Percentiles rank a stretch among this genome's conserved stretches.
Conservation (phyloP, 140 eudicot species). For the Oenanthe javanica region DNA sequence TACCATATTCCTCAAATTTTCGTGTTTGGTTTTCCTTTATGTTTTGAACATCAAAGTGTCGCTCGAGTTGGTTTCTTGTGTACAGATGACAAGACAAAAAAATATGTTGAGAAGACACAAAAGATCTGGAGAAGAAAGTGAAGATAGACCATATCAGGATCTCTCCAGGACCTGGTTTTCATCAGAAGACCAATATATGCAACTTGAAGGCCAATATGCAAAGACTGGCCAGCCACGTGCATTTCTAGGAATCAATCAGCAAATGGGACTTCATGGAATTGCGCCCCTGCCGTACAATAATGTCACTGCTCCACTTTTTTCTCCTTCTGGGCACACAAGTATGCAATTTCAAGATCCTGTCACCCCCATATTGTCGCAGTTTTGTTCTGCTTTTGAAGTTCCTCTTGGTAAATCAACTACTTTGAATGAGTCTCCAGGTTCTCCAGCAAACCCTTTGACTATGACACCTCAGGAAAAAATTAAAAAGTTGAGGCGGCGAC, state of each 20-base stretch:
- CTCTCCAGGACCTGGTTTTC: slow-evolving; percentile 23
- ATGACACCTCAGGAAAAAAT: slow-evolving; percentile 89
- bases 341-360: slow-evolving; percentile 23
- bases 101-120: slow-evolving; percentile 14
- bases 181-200: slow-evolving; percentile 18
- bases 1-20: neutral
- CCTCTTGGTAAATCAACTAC: slow-evolving; percentile 20
- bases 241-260: slow-evolving; percentile 23
- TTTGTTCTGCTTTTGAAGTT: slow-evolving; percentile 24
- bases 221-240: slow-evolving; percentile 17
- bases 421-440: slow-evolving; percentile 12
- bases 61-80: slow-evolving; percentile 23
- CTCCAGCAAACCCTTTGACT: slow-evolving; percentile 17
- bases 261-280: slow-evolving; percentile 23
- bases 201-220: slow-evolving; percentile 30
- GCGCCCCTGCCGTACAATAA: slow-evolving; percentile 27
- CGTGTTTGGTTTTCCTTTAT: neutral
- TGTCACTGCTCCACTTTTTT: slow-evolving; percentile 19
- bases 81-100: slow-evolving; percentile 28
- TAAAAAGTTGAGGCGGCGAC: slow-evolving; percentile 68
- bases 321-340: slow-evolving; percentile 23
- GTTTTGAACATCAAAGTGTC: slow-evolving; percentile 23
- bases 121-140: slow-evolving; percentile 24
- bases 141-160: slow-evolving; percentile 20
- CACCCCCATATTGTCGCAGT: slow-evolving; percentile 18